phyloP scores from a whole-genome alignment of 495 filamentous ascomycete genomes.

The Talaromyces trachyspermus region DNA sequence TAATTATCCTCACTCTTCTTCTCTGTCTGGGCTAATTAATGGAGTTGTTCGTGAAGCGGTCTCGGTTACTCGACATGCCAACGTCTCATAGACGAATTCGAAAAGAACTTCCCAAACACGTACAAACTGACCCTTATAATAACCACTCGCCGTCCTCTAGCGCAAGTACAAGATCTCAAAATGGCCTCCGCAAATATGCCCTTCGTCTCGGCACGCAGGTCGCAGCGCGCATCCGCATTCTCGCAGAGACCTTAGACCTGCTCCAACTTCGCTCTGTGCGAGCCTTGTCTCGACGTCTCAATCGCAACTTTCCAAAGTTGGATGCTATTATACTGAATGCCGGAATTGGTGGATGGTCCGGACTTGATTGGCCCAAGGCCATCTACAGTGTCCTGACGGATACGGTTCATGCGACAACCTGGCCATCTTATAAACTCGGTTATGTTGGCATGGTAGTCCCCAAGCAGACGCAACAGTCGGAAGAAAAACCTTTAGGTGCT shows the following conservation, averaged over 20 bases:
- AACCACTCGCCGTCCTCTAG: constrained; percentile 44
- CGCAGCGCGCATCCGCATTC: constrained; percentile 34
- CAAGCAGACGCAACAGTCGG: constrained; percentile 14
- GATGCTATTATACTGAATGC: constrained; percentile 83
- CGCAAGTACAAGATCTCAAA: constrained; percentile 32
- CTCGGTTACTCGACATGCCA: constrained; percentile 81
- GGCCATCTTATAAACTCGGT: constrained; percentile 67
- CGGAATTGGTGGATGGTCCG: constrained; percentile 77
- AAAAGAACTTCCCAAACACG: constrained; percentile 52
- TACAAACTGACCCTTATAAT: constrained; percentile 50
- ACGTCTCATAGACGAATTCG: constrained; percentile 88
- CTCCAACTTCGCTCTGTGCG: constrained; percentile 48
- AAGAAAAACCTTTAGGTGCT: constrained; percentile 58
- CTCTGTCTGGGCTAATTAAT: too few species aligned
- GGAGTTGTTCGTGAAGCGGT: too few species aligned
- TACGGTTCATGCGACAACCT: constrained; percentile 61
- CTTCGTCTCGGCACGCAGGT: constrained; percentile 15
- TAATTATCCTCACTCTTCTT: too few species aligned
- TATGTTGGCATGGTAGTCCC: constrained; percentile 47
- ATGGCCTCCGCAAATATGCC: constrained; percentile 29
- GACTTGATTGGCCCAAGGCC: constrained; percentile 63
- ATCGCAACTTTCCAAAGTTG: constrained; percentile 52
- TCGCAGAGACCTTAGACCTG: constrained; percentile 49
- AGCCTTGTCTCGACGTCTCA: constrained; percentile 39
- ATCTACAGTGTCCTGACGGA: constrained; percentile 57